Base-by-base conservation (phyloP, 192 early-diverging fungal genomes). In the Podila verticillata region DNA sequence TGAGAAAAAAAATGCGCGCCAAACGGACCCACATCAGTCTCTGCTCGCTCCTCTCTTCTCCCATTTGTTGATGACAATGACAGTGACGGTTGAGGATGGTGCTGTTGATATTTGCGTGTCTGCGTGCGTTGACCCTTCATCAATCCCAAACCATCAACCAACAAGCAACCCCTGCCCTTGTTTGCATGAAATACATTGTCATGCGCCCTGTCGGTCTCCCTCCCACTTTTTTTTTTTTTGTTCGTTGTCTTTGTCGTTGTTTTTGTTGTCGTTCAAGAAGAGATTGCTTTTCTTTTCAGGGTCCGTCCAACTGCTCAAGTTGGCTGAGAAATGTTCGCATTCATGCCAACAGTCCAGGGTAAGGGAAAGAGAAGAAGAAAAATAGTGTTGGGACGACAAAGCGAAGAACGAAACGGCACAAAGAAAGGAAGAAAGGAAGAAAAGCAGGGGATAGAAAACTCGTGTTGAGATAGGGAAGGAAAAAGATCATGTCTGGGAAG, bases 321-420 rank as follows among this genome's bases (percentile, higher is more conserved):
- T 30, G 13, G 58, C 15, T 15, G 48, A n/a, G 64, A 60, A 47
- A 49, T 13, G 22, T 32, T 39, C 32, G 31, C 48, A 66, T 56
- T 63, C 66, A 75, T 68, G 51, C 73, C 63, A 29, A 24, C 58
- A 60, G 39, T n/a, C n/a, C n/a, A 61, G 30, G 30, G 30, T 20
- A 31, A 60, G 19, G 47, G 28, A 68, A 30, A 15, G n/a, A 32
- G 44, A 69, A 48, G 60, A n/a, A n/a, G n/a, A n/a, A n/a, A n/a
- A n/a, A n/a, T n/a, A n/a, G 26, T 56, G 70, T 57, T 29, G 54
- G 57, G 57, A 57, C 51, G 56, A 64, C 30, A 31, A 35, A 36
- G 3, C 9, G 58, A 62, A 62, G 58, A 62, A 62, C 12, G 4
- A 54, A 8, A 48, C 47, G 13, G 30, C 15, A 19, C 24, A 24